Percentiles rank a stretch among this genome's conserved stretches.
Evolutionary conservation across 768 basidiomycete genomes (phyloP).

Genomic region (Lactifluus hygrophoroides): DNA sequence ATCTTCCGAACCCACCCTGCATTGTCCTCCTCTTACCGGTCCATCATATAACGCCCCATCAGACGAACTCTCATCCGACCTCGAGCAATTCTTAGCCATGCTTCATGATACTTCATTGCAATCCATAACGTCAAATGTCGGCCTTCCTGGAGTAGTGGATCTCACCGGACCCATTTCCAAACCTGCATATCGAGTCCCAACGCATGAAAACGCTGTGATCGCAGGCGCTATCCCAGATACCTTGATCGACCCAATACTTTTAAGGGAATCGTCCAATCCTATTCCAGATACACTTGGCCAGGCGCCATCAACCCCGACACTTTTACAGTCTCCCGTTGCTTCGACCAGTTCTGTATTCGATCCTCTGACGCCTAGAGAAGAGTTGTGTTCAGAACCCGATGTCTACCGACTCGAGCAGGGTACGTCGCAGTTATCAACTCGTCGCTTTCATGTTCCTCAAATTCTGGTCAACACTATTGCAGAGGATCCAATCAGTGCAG

Average conservation of each 20-base stretch:
- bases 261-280: conserved; percentile 1
- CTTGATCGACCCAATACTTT: conserved; percentile 21
- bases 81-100: conserved; percentile 5
- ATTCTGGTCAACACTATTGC: conserved; percentile 2
- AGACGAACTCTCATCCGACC: not conserved
- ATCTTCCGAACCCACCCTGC: not conserved
- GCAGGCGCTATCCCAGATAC: conserved; percentile 3
- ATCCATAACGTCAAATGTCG: not conserved
- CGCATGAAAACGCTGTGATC: not conserved
- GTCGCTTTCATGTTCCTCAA: conserved; percentile 3
- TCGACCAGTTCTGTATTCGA: conserved; percentile 22
- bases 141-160: conserved; percentile 40
- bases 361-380: conserved; percentile 29
- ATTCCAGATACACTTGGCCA: conserved; percentile 16
- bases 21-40: not conserved
- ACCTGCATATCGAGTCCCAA: not conserved
- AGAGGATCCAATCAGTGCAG: conserved; percentile 22
- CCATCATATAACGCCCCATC: not conserved
- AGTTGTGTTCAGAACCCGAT: conserved; percentile 31
- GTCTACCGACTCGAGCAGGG: conserved; percentile 23
- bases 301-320: conserved; percentile 11
- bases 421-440: conserved; percentile 5
- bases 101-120: not conserved
- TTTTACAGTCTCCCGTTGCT: conserved; percentile 18
- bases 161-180: conserved; percentile 37